Evolutionary conservation across 2,329 filamentous ascomycete species (phyloP), one percentile per base, ranked within the genome.

Genomic region (Byssochlamys sp.): DNA sequence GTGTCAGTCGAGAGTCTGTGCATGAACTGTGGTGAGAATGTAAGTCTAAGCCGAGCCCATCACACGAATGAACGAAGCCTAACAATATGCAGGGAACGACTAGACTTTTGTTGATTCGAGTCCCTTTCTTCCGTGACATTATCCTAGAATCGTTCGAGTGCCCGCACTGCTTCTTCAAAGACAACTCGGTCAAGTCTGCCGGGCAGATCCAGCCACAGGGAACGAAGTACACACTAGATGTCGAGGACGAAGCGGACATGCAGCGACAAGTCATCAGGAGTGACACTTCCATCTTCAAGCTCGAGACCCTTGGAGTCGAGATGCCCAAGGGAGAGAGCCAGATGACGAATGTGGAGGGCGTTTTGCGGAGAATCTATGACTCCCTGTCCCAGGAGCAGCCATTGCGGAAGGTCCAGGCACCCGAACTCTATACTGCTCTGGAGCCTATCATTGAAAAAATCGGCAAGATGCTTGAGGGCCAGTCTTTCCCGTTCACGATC

Each of bases 111-210:
- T 84, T 99, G 56, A 95, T 95, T 14, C 85, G 85, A 63, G 96
- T 99, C 57, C 94, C 94, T 14, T 97, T 90, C 81, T 99, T 99
- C 80, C 90, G 91, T 77, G 92, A 99, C 74, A 86, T 99, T 62
- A 90, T 99, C 67, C 84, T 99, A 73, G 96, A 96, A 86, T 97
- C 92, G 61, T 99, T 99, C 75, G 83, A 84, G 63, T 99, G 94
- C 79, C 85, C 90, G 4, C 84, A 96, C 75, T 99, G 94, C 78
- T 80, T 85, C 70, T 87, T 92, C 75, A 85, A 88, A 63, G 96
- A 97, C 78, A 91, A 91, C 73, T 92, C 96, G 67, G 88, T 99
- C 66, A 92, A 96, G 71, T 86, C 91, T 7, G 94, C 94, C 28
- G 91, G 91, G 60, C 84, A 91, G 66, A 92, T 97, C 61, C 94